Evolutionary conservation across 176 grass and related monocot species (phyloP).

Genomic region (Eleusine indica): DNA sequence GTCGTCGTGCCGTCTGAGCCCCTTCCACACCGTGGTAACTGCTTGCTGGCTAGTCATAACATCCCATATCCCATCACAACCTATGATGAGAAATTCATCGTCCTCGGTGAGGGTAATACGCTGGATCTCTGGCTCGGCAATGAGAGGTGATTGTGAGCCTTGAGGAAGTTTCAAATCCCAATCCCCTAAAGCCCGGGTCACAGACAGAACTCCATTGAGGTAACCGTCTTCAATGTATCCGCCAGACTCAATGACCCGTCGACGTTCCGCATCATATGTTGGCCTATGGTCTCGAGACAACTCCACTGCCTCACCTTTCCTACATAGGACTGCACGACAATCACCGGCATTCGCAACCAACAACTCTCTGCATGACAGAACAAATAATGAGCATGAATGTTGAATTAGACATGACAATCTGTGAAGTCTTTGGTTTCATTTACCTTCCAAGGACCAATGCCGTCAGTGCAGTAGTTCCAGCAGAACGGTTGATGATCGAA

Average conservation of each 20-base stretch:
- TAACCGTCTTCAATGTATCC: conserved; percentile 86
- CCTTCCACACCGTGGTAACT: conserved; percentile 56
- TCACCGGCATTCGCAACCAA: conserved; percentile 90
- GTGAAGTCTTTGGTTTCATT: not conserved
- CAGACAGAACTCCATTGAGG: conserved; percentile 79
- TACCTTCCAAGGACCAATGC: conserved; percentile 82
- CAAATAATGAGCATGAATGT: not conserved
- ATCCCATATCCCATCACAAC: conserved; percentile 81
- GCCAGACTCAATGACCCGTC: conserved; percentile 56
- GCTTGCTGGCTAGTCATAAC: conserved; percentile 77
- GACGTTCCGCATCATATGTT: conserved; percentile 50
- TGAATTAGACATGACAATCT: not conserved
- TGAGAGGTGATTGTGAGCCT: conserved; percentile 61
- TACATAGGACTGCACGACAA: conserved; percentile 81
- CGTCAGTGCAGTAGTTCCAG: conserved; percentile 83
- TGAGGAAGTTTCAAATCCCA: conserved; percentile 82
- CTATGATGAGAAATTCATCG: conserved; percentile 79
- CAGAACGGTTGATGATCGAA: conserved; percentile 59
- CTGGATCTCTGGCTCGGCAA: conserved; percentile 72
- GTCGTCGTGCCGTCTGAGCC: conserved; percentile 61
- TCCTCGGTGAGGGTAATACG: conserved; percentile 58
- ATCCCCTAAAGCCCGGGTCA: conserved; percentile 81
- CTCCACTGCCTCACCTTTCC: conserved; percentile 72
- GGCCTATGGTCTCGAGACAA: conserved; percentile 84
- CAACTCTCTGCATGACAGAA: conserved; percentile 52